Evolutionary conservation across 2,329 filamentous ascomycete genomes (phyloP).

Genomic region (Neurospora sp.): DNA sequence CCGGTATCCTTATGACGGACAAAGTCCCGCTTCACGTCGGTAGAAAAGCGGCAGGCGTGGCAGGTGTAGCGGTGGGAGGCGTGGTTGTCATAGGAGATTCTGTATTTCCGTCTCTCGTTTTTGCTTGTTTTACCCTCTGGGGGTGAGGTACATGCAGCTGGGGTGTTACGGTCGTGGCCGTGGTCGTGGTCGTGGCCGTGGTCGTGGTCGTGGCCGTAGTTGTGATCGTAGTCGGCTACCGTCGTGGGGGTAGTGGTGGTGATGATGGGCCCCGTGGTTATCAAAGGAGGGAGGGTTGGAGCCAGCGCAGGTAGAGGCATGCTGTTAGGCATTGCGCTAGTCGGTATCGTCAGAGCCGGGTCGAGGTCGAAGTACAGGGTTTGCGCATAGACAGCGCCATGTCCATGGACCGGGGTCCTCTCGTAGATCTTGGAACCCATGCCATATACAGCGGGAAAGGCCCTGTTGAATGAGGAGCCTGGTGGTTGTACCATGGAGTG

Average conservation of each 20-base stretch:
- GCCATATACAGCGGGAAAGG: fast-evolving
- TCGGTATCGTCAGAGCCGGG: not conserved
- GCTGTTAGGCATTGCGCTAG: not conserved
- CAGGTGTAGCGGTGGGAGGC: too few relatives aligned
- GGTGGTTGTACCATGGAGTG: fast-evolving
- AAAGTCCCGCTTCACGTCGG: too few relatives aligned
- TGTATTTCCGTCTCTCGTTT: too few relatives aligned
- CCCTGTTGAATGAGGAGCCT: fast-evolving
- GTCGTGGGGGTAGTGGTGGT: not conserved
- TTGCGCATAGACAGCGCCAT: not conserved
- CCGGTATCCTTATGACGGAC: too few relatives aligned
- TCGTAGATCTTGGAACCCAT: not conserved
- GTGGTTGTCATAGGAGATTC: too few relatives aligned
- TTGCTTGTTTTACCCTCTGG: too few relatives aligned
- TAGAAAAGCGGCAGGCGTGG: too few relatives aligned
- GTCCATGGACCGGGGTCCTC: fast-evolving
- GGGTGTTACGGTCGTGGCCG: too few relatives aligned
- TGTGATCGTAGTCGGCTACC: not conserved
- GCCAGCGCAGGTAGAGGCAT: not conserved
- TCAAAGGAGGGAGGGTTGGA: not conserved
- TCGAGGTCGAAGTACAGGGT: not conserved
- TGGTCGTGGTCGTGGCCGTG: too few relatives aligned
- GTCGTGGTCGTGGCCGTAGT: not conserved
- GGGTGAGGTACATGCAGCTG: too few relatives aligned
- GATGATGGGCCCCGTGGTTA: not conserved